phyloP scores from a whole-genome alignment of 2,329 filamentous ascomycete genomes.

The Bipolaris gigantea region DNA sequence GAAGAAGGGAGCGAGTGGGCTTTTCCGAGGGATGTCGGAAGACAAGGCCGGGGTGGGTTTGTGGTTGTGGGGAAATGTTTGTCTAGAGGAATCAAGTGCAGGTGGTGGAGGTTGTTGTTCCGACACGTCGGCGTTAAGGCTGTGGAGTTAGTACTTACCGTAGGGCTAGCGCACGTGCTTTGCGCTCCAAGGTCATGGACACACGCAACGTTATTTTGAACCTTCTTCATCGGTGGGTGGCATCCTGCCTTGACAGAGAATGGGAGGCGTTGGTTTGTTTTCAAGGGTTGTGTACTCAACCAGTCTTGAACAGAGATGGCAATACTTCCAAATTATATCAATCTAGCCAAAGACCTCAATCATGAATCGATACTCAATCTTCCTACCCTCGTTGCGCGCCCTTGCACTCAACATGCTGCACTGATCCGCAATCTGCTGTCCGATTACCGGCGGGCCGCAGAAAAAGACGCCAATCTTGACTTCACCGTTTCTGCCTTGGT shows the following conservation, averaged over 20 bases:
- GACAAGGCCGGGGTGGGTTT: neutral
- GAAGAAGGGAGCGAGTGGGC: too few relatives aligned
- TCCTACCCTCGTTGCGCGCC: constrained; percentile 55
- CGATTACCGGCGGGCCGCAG: constrained; percentile 60
- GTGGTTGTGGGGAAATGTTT: neutral
- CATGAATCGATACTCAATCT: constrained; percentile 61
- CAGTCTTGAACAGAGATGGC: too few relatives aligned
- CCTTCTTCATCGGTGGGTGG: too few relatives aligned
- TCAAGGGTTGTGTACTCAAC: too few relatives aligned
- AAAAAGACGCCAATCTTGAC: constrained; percentile 60
- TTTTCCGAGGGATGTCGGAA: neutral
- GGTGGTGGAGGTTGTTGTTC: constrained; percentile 1
- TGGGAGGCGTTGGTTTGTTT: too few relatives aligned
- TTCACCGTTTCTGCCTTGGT: constrained; percentile 26
- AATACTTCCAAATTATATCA: neutral
- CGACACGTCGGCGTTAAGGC: constrained; percentile 18
- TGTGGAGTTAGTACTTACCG: constrained; percentile 3
- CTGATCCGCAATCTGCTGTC: constrained; percentile 58
- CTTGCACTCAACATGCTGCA: constrained; percentile 56
- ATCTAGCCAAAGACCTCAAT: constrained; percentile 58
- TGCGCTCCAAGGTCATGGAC: too few relatives aligned
- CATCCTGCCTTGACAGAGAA: neutral
- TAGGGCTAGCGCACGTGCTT: constrained; percentile 7
- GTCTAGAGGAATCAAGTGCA: neutral
- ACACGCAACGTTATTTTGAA: neutral